A percentile compares a stretch with the other conserved stretches of the same genome.
These are phyloP conservation scores for Myxozyma geophila DNA, from an alignment of 805 yeast genomes.

Conservation along the genomic window DNA sequence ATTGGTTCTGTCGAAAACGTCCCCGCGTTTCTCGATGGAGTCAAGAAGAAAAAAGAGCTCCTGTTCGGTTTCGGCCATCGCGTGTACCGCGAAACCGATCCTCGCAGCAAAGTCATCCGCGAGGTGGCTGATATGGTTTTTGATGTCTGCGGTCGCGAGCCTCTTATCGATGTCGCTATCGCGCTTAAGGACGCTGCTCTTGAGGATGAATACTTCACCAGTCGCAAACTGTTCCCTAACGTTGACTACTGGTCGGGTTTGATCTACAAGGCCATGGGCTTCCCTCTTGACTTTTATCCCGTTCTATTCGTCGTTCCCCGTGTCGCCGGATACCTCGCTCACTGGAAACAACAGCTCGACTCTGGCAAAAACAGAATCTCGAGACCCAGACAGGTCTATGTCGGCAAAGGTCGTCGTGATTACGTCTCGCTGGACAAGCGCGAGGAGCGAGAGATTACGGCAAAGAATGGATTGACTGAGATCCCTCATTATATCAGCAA, in stretches of 20 bases:
- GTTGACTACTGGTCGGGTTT: slow-evolving; percentile 38
- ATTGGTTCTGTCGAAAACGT: slow-evolving; percentile 34
- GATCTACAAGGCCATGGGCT: slow-evolving; percentile 36
- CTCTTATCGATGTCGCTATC: slow-evolving; percentile 33
- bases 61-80: slow-evolving; percentile 36
- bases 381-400: slow-evolving; percentile 33
- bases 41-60: slow-evolving; percentile 33
- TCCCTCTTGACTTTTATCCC: slow-evolving; percentile 36
- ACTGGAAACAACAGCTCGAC: slow-evolving; percentile 37
- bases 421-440: slow-evolving; percentile 30
- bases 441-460: slow-evolving; percentile 19
- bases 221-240: slow-evolving; percentile 33
- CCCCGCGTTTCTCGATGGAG: slow-evolving; percentile 28
- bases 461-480: slow-evolving; percentile 23
- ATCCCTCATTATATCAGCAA: slow-evolving; percentile 35
- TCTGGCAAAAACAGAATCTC: slow-evolving; percentile 35
- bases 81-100: slow-evolving; percentile 36
- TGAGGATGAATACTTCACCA: slow-evolving; percentile 32
- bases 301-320: slow-evolving; percentile 36
- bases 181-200: slow-evolving; percentile 35
- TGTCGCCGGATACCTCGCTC: slow-evolving; percentile 36
- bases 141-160: slow-evolving; percentile 35
- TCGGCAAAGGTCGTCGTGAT: slow-evolving; percentile 33
- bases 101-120: slow-evolving; percentile 33
- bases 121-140: slow-evolving; percentile 36